Base-by-base conservation (phyloP, 768 basidiomycete species). In the Russula vinacea region DNA sequence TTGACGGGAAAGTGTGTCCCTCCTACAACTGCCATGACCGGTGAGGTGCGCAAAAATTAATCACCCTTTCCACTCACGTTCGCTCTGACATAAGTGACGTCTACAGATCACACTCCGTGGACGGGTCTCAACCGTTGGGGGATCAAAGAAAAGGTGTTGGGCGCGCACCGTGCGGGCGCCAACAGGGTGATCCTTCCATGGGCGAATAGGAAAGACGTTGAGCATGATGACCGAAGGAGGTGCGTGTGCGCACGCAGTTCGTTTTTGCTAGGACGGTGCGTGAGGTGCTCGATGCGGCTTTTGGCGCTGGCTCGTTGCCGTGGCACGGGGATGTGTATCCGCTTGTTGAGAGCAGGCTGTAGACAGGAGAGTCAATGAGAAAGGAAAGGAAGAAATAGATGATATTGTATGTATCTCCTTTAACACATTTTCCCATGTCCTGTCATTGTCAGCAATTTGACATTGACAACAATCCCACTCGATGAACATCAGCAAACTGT, bases 121-220 rank as follows among this genome's bases (percentile, higher is more conserved):
- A 17, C 84, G 84, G 9, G 87, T 93, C 40, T 89, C 87, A 0
- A 84, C 92, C 5, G 90, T 96, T 2, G 93, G 93, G 93, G 93
- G 0, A 90, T 96, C 75, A 93, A 94, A 72, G 94, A 94, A 79
- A 92, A 92, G 72, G 84, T 95, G 1, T 82, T 96, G 19, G 93
- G 92, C 19, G 94, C 94, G 0, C 92, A 95, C 73, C 85, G 94
- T 7, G 92, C 92, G 2, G 85, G 88, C 40, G 84, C 94, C 50
- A 87, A 80, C 54, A 94, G 87, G 71, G 84, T 96, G 40, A 87
- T 97, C 60, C 78, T 97, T 7, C 94, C 94, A 0, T 86, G 82
- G 78, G 84, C 86, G 33, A 97, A 96, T 71, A 79, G 85, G 60
- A 92, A 92, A 70, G 92, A 97, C 63, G 91, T 95, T 19, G 87